Evolutionary conservation across 768 basidiomycete genomes (phyloP).

Genomic region (Sporobolomyces roseus): DNA sequence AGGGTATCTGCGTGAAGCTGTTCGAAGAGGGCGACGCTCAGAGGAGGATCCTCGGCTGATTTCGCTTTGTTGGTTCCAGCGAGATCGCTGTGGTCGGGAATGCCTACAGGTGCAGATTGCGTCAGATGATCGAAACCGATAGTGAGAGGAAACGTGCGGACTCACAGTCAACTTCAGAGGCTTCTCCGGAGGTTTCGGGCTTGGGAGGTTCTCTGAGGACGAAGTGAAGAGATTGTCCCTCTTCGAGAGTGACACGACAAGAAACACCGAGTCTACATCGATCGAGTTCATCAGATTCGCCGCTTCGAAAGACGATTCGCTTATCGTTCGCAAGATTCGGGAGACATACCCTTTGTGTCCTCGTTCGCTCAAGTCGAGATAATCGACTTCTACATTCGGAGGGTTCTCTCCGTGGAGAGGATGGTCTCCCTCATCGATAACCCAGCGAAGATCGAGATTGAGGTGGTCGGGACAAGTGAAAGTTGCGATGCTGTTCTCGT

Average conservation of each 20-base stretch:
- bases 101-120: neutral
- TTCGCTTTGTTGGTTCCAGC: constrained; percentile 13
- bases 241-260: constrained; percentile 61
- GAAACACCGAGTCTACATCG: constrained; percentile 58
- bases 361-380: constrained; percentile 58
- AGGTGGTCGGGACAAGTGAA: constrained; percentile 57
- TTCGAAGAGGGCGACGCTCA: constrained; percentile 40
- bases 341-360: constrained; percentile 85
- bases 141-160: too few relatives aligned
- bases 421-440: constrained; percentile 60
- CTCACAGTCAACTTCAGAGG: constrained; percentile 6
- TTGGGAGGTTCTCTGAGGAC: constrained; percentile 68
- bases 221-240: constrained; percentile 89
- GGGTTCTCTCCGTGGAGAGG: constrained; percentile 49
- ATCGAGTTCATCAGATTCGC: too few relatives aligned
- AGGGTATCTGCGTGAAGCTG: constrained; percentile 60
- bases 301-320: too few relatives aligned
- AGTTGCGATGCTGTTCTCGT: constrained; percentile 53
- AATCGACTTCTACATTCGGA: constrained; percentile 60
- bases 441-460: constrained; percentile 70
- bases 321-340: too few relatives aligned
- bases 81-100: constrained; percentile 14
- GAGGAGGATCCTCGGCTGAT: constrained; percentile 11
- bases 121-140: neutral
- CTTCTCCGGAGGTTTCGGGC: constrained; percentile 18